phyloP scores from a whole-genome alignment of 2,329 filamentous ascomycete genomes.

The Calonectria pteridis region DNA sequence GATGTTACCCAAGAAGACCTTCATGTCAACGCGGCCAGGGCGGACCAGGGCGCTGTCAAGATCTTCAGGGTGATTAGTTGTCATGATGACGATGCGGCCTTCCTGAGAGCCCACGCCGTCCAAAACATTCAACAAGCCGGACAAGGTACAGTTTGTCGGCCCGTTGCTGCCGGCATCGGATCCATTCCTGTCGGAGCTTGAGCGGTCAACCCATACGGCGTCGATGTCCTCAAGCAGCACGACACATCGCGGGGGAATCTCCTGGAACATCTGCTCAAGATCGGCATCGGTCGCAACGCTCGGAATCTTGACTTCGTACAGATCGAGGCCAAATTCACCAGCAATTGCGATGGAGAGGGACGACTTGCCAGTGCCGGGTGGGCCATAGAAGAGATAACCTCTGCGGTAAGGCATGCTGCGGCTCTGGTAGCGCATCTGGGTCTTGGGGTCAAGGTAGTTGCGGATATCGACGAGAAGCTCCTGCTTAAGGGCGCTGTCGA shows the following conservation, averaged over 20 bases:
- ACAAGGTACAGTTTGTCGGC: constrained; percentile 62
- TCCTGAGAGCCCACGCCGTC: constrained; percentile 79
- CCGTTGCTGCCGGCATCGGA: constrained; percentile 32
- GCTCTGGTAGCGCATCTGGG: constrained; percentile 70
- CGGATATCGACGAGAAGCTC: constrained; percentile 62
- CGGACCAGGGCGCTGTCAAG: constrained; percentile 74
- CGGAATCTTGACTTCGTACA: constrained; percentile 64
- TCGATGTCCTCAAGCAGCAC: constrained; percentile 69
- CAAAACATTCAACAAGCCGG: constrained; percentile 76
- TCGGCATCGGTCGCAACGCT: constrained; percentile 63
- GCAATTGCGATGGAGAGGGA: constrained; percentile 66
- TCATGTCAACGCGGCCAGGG: constrained; percentile 76
- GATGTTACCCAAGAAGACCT: constrained; percentile 68
- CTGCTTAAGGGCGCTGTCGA: constrained; percentile 60
- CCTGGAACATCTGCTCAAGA: constrained; percentile 64
- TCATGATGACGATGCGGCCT: constrained; percentile 80
- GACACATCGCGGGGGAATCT: constrained; percentile 65
- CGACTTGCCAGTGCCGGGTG: constrained; percentile 72
- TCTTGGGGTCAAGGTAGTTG: constrained; percentile 64
- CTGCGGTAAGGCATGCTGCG: constrained; percentile 57
- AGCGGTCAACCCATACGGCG: constrained; percentile 51
- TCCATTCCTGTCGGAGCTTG: constrained; percentile 32
- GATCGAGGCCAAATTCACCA: constrained; percentile 62
- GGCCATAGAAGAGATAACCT: constrained; percentile 75
- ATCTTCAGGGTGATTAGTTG: constrained; percentile 74